Evolutionary conservation across 2,329 filamentous ascomycete genomes (phyloP), one percentile per base, ranked within the genome.

Genomic region (Nothophaeocryptopus gaeumannii): DNA sequence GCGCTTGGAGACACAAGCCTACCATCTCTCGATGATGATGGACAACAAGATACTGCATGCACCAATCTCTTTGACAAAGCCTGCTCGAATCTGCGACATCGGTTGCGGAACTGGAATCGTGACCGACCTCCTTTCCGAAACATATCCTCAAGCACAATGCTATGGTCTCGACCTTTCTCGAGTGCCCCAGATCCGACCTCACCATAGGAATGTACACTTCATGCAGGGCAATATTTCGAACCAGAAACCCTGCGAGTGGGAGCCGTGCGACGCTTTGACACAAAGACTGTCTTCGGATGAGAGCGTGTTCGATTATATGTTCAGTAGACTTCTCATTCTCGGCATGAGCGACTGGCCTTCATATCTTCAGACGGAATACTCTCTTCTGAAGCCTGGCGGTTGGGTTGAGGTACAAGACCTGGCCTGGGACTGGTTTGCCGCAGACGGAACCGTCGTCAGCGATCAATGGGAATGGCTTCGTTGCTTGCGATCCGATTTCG

Each of bases 161-260:
- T 61, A 61, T 42, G 70, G 63, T 34, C 67, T 66, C 20, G 70
- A 73, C 50, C 58, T 70, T 30, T 53, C 46, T 20, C 8, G 41
- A 14, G 54, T 62, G 4, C 52, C 52, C 26, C 12, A 26, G 9
- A 44, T 39, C 31, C 42, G 45, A 9, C n/a, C 35, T 26, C 44
- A 45, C 14, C 33, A 35, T 14, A 12, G 20, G 2, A 55, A 51
- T 37, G 39, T 45, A 9, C 40, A n/a, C 11, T 58, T 52, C 39
- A 42, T 54, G 13, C 40, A 58, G 37, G 53, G 53, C 38, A 50
- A 58, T 32, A 16, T 52, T 20, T 13, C 38, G 5, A 20, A 35
- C 12, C 33, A 48, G 9, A 9, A n/a, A 8, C 52, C 52, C n/a
- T 33, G 40, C n/a, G 26, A 43, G 14, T 55, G 48, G 52, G 39